Conservation (phyloP, 208 protist genomes). For the Trypanosoma platydactyli region DNA sequence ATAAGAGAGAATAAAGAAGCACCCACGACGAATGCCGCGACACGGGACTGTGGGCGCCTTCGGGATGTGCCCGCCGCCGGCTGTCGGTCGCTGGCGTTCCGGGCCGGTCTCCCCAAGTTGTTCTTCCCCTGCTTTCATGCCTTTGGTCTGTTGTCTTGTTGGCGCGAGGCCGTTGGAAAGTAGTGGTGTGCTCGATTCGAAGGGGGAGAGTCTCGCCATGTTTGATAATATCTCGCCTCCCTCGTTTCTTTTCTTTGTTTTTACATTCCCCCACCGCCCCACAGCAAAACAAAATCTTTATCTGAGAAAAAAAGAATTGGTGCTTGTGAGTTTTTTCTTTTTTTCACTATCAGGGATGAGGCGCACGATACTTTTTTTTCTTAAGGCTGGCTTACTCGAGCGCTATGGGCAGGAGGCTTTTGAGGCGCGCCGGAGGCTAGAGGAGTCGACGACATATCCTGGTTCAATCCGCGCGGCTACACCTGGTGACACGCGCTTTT, state of each 20-base stretch:
- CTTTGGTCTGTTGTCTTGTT: too few species aligned
- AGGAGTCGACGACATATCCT: slow-evolving; percentile 69
- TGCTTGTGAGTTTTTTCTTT: background rate
- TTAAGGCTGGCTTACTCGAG: slow-evolving; percentile 39
- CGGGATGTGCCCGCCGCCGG: too few species aligned
- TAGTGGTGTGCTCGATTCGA: too few species aligned
- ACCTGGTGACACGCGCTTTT: slow-evolving; percentile 86
- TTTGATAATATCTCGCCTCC: slow-evolving; percentile 4
- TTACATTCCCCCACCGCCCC: too few species aligned
- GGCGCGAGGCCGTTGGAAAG: too few species aligned
- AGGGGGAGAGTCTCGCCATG: background rate
- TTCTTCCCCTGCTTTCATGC: too few species aligned
- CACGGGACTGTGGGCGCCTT: too few species aligned
- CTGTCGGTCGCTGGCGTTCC: too few species aligned
- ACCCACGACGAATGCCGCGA: background rate
- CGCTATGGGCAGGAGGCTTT: slow-evolving; percentile 84
- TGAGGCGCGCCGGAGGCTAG: slow-evolving; percentile 58
- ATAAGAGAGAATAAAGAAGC: slow-evolving; percentile 1
- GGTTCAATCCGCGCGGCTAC: slow-evolving; percentile 76
- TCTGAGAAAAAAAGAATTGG: slow-evolving; percentile 13
- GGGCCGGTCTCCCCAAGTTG: too few species aligned
- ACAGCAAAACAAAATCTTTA: too few species aligned
- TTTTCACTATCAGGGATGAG: slow-evolving; percentile 8
- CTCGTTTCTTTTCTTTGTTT: slow-evolving; percentile 16
- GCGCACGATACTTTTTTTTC: slow-evolving; percentile 9